Conservation (phyloP, 208 protist genomes). For the Wallacemonas sp. region DNA sequence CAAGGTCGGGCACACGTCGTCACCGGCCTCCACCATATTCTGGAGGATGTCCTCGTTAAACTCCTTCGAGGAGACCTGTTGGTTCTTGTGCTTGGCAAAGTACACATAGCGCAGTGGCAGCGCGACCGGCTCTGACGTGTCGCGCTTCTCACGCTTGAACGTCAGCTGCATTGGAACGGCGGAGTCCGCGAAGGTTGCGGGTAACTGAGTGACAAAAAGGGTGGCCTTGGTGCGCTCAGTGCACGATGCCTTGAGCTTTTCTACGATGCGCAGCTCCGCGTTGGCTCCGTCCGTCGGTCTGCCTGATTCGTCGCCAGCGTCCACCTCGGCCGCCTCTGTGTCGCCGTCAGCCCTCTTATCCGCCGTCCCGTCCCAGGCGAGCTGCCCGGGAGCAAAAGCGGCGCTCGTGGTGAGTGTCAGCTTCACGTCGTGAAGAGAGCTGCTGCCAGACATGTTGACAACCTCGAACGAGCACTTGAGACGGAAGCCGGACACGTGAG, state of each 20-base stretch:
- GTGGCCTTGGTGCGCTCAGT: slow-evolving; percentile 28
- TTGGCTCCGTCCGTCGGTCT: background rate
- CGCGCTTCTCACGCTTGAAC: slow-evolving; percentile 50
- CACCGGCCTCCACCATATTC: background rate
- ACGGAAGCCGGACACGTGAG: slow-evolving; percentile 39
- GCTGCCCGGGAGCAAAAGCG: slow-evolving; percentile 14
- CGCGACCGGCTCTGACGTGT: background rate
- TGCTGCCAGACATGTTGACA: slow-evolving; percentile 36
- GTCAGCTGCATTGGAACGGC: slow-evolving; percentile 32
- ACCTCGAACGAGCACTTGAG: slow-evolving; percentile 39
- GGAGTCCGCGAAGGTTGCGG: slow-evolving; percentile 34
- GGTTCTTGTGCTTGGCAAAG: slow-evolving; percentile 48
- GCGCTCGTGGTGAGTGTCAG: slow-evolving; percentile 23
- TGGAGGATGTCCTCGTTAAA: slow-evolving; percentile 44
- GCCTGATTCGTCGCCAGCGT: no score
- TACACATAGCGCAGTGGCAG: slow-evolving; percentile 56
- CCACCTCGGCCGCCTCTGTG: no score
- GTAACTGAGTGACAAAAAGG: slow-evolving; percentile 30
- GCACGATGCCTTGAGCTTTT: slow-evolving; percentile 40
- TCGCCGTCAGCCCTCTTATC: background rate
- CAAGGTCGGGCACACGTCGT: slow-evolving; percentile 20
- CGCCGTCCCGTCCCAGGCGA: slow-evolving; percentile 5
- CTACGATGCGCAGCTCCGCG: slow-evolving; percentile 21
- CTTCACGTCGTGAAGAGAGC: slow-evolving; percentile 28
- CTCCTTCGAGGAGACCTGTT: slow-evolving; percentile 23